Conservation (phyloP, 192 early-diverging fungal species). For the Chytriomyces confervae region DNA sequence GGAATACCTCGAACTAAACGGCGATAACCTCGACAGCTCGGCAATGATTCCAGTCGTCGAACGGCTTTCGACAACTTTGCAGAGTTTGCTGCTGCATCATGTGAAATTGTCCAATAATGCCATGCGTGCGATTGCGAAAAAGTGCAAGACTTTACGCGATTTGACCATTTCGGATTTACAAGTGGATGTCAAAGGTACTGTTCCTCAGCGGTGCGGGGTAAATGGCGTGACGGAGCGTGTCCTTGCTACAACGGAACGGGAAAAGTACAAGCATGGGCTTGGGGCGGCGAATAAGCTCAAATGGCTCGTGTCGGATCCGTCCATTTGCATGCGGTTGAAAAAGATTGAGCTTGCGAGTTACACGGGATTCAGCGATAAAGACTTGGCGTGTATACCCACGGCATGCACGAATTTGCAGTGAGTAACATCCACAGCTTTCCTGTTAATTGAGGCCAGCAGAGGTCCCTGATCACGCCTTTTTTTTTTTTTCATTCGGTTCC, state of each 20-base stretch:
- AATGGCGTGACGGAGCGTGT: background rate
- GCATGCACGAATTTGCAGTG: slow-evolving; percentile 43
- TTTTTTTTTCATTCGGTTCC: too few relatives aligned
- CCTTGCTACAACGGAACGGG: background rate
- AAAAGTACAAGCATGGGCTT: slow-evolving; percentile 16
- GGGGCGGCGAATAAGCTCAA: slow-evolving; percentile 41
- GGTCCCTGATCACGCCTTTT: too few relatives aligned
- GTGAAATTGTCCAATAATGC: slow-evolving; percentile 37
- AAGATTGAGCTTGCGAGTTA: slow-evolving; percentile 50
- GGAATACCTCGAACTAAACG: slow-evolving; percentile 57
- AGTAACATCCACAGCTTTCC: background rate
- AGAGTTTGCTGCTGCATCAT: slow-evolving; percentile 51
- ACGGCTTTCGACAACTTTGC: slow-evolving; percentile 33
- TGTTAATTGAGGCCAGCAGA: too few relatives aligned
- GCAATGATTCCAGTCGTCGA: slow-evolving; percentile 32
- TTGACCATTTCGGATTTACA: slow-evolving; percentile 52
- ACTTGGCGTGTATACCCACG: slow-evolving; percentile 34
- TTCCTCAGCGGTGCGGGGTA: background rate
- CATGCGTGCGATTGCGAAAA: slow-evolving; percentile 25
- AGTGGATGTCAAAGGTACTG: slow-evolving; percentile 8
- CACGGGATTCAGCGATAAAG: slow-evolving; percentile 46
- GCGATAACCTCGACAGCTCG: slow-evolving; percentile 38
- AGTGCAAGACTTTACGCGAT: slow-evolving; percentile 36
- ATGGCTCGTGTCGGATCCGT: slow-evolving; percentile 37
- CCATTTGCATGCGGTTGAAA: slow-evolving; percentile 35